Base-by-base conservation (phyloP, 768 basidiomycete genomes). In the Boletellus ananas region DNA sequence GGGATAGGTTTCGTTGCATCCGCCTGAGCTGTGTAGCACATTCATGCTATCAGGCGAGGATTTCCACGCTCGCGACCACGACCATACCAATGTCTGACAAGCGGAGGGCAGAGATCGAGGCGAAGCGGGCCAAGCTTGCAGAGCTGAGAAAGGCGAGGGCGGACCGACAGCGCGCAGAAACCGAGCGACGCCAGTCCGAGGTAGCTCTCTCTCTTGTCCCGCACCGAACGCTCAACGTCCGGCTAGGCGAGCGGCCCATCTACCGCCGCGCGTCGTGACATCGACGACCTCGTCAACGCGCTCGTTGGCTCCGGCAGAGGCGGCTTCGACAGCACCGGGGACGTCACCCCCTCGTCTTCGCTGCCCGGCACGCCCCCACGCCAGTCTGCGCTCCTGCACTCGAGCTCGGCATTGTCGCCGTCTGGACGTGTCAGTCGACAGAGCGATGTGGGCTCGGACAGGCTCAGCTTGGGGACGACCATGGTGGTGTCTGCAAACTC, bases 101-200 rank as follows among this genome's bases (percentile, higher is more conserved):
- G 69, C 78, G 91, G 43, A 73, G 90, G 63, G 84, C 84, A 62
- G 94, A 96, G 71, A 88, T 97, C 52, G 92, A 93, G 68, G 89
- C 85, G 21, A 98, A 97, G 72, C 75, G 85, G 54, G 81, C 83
- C 11, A 94, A 92, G 69, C 83, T 97, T 31, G 90, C 83, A 43
- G 90, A 91, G 55, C 76, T 96, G 34, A 77, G 89, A 47, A 80
- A 85, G 66, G 87, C 85, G 6, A 79, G 92, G 39, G 83, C 83
- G 33, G 82, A 87, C 55, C 72, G 87, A 59, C 78, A 84, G 60
- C 79, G 74, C 50, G 75, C 71, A 49, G 83, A 80, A 42, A 70
- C 69, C 20, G 76, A 80, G 40, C 57, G 66, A 46, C 63, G 58
- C 8, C 62, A 58, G 37, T 49, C 62, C 34, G 61, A 65, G 51